Base-by-base conservation (phyloP, 202 grass and related monocot genomes). In the Panicum hallii region DNA sequence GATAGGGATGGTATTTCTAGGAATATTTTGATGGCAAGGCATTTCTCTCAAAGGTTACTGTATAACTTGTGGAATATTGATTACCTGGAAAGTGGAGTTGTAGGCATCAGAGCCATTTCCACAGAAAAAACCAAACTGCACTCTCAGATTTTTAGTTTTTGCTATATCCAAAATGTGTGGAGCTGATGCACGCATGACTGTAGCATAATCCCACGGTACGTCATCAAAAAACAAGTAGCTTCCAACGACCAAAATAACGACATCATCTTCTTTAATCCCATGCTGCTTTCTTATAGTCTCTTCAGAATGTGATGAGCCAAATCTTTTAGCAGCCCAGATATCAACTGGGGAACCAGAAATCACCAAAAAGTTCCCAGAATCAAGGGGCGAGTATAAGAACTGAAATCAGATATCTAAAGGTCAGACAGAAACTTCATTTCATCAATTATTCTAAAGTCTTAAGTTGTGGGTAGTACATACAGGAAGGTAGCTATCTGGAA, bases 401-500 rank as follows among this genome's bases (percentile, higher is more conserved):
- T 96, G 88, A 89, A 78, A 94, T 74, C 50, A 90, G 34, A 90
- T 43, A 82, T 19, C 60, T 57, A 46, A 79, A 62, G 42, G 85
- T 94, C 74, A 90, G 89, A 87, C 20, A 82, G 65, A 85, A 77
- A 16, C 38, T 63, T 32, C 26, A 26, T 58, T 79, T 79, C 62
- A 42, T 74, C 34, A 83, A 89, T 63, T 70, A 75, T 88, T 80
- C 26, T n/a, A 52, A 23, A 45, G 67, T 84, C 10, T 76, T 58
- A 67, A 74, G 88, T 69, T 88, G 44, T 66, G 13, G n/a, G 6
- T 17, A 15, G 50, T 58, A 70, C 79, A 74, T 99, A 99, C 97
- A 86, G 97, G 90, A 76, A 94, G 84, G 72, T 90, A 91, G 67
- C 83, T 91, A 93, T 99, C 90, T 78, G 97, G 90, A 90, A 99